Evolutionary conservation across 495 filamentous ascomycete genomes (phyloP), one percentile per base, ranked within the genome.

Genomic region (Margaritispora aquatica): DNA sequence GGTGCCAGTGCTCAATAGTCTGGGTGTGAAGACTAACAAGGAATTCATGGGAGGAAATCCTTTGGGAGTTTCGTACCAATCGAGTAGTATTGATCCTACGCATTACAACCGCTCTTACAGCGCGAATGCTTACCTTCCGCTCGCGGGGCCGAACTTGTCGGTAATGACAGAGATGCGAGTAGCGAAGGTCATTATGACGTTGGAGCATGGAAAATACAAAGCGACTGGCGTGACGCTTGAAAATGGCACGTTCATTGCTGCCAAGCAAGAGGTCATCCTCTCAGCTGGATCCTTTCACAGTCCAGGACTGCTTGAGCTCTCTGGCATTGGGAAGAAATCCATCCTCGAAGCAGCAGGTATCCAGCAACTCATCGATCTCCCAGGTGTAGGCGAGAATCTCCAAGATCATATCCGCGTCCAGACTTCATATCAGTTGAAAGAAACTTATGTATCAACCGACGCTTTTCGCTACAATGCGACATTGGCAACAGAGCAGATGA

Each of bases 341-440:
- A 60, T 75, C n/a, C 68, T 78, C 1, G 59, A 64, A 54, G 72
- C 72, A 19, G 77, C 70, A 31, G 79, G 80, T 22, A 76, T 85
- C 52, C 63, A 75, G 68, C 77, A 75, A n/a, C 54, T 80, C 8
- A 73, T 84, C 31, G 76, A 84, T 59, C 74, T 83, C 21, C 81
- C 81, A 0, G 80, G 81, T 41, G 80, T 85, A 49, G 82, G 82
- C 59, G 73, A 78, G 23, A 84, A 85, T 76, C 83, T 84, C 73
- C 82, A 85, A 61, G 82, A 86, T 65, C 83, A 86, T 55, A 58
- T 73, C 22, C 66, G 73, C 34, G 56, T 74, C 17, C 34, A 57
- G 26, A 67, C 48, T 26, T 61, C 61, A 15, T 74, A 65, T 54
- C 48, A 55, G 21, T 59, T 73, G 31, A 58, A 64, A 22, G 38